Conservation (phyloP, 2,329 filamentous ascomycete genomes). For the Tolypocladium endophyticum region DNA sequence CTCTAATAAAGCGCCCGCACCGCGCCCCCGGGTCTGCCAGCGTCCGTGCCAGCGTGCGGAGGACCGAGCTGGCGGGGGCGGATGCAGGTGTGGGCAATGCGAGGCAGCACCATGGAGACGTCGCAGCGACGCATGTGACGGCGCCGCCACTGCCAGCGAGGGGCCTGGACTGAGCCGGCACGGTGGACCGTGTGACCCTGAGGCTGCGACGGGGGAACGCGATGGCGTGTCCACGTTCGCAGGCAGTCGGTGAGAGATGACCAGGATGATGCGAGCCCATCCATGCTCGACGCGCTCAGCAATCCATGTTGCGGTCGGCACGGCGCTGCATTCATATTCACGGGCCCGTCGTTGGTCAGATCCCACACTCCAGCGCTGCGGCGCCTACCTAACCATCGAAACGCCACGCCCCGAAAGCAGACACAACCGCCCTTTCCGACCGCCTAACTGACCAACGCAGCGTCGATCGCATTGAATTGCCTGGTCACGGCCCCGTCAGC, state of each 20-base stretch:
- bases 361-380: too few relatives aligned
- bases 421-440: not conserved
- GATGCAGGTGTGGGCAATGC: not conserved
- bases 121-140: not conserved
- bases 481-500: not conserved
- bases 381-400: not conserved
- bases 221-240: not conserved
- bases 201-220: too few relatives aligned
- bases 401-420: not conserved
- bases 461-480: not conserved
- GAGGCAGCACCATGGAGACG: too few relatives aligned
- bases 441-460: not conserved
- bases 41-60: too few relatives aligned
- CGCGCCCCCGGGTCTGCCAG: not conserved
- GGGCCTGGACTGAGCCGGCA: not conserved
- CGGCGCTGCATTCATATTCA: not conserved
- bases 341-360: too few relatives aligned
- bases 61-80: too few relatives aligned
- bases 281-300: too few relatives aligned
- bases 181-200: not conserved
- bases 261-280: too few relatives aligned
- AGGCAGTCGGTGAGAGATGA: not conserved
- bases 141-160: not conserved
- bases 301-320: too few relatives aligned
- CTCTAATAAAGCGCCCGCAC: too few relatives aligned